Conservation (phyloP, 192 early-diverging fungal species). For the Backusella circina region DNA sequence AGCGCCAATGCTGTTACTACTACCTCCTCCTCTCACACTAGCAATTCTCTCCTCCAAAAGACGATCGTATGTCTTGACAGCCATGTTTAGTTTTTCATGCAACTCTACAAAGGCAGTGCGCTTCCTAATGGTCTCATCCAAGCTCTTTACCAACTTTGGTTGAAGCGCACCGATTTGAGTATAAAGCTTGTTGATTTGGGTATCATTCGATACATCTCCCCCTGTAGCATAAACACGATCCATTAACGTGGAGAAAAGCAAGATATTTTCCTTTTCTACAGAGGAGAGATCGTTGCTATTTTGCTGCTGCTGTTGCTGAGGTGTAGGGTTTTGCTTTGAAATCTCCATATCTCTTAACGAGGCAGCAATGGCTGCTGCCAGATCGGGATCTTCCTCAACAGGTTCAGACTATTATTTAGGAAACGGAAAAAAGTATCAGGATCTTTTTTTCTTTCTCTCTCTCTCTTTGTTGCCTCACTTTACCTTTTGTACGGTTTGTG, state of each 20-base stretch:
- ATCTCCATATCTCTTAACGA: slow-evolving; percentile 65
- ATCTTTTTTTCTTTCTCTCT: slow-evolving; percentile 2
- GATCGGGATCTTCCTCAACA: slow-evolving; percentile 57
- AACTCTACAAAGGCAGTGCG: slow-evolving; percentile 73
- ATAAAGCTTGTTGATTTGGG: slow-evolving; percentile 77
- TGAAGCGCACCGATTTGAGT: slow-evolving; percentile 84
- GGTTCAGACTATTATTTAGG: neutral
- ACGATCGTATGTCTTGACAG: slow-evolving; percentile 83
- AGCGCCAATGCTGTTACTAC: neutral
- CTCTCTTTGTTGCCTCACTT: neutral
- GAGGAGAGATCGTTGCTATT: slow-evolving; percentile 59
- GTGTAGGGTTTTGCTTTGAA: slow-evolving; percentile 4
- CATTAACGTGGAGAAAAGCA: slow-evolving; percentile 85
- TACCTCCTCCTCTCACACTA: slow-evolving; percentile 4
- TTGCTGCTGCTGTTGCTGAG: slow-evolving; percentile 14
- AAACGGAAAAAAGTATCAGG: neutral
- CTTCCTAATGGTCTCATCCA: slow-evolving; percentile 75
- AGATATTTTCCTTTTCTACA: slow-evolving; percentile 85
- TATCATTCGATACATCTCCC: slow-evolving; percentile 70
- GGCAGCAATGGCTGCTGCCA: slow-evolving; percentile 75
- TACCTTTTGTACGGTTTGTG: neutral
- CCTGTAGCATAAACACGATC: slow-evolving; percentile 76
- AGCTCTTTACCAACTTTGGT: slow-evolving; percentile 71
- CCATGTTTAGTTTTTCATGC: slow-evolving; percentile 78
- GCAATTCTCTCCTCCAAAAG: slow-evolving; percentile 75